phyloP scores from a whole-genome alignment of 1,139 yeast genomes.

The Saccharomyces hybrid region DNA sequence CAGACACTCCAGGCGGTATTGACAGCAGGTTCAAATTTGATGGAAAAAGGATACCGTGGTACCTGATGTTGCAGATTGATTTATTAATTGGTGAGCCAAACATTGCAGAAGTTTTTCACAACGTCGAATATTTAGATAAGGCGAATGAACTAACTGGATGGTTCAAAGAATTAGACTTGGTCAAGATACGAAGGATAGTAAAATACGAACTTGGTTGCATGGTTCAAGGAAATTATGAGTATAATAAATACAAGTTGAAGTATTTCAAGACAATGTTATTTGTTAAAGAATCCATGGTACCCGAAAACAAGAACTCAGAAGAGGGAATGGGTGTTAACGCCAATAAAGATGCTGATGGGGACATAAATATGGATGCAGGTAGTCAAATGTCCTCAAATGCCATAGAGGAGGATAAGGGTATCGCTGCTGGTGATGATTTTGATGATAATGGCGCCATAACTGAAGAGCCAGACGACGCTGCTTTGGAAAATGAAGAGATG shows the following conservation, averaged over 20 bases:
- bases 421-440: slow-evolving; percentile 26
- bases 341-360: slow-evolving; percentile 20
- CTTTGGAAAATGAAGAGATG: slow-evolving; percentile 25
- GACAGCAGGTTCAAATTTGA: slow-evolving; percentile 54
- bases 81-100: slow-evolving; percentile 63
- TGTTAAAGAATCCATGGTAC: slow-evolving; percentile 27
- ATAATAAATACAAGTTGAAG: slow-evolving; percentile 37
- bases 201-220: slow-evolving; percentile 63
- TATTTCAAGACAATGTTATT: slow-evolving; percentile 32
- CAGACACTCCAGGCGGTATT: slow-evolving; percentile 29
- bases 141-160: slow-evolving; percentile 64
- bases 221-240: slow-evolving; percentile 39
- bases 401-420: slow-evolving; percentile 12
- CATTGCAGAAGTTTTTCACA: slow-evolving; percentile 42
- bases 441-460: slow-evolving; percentile 32
- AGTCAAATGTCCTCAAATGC: background rate
- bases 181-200: slow-evolving; percentile 58
- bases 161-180: slow-evolving; percentile 57
- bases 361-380: slow-evolving; percentile 16
- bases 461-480: slow-evolving; percentile 32
- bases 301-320: slow-evolving; percentile 22
- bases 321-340: slow-evolving; percentile 24
- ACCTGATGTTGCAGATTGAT: slow-evolving; percentile 74
- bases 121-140: slow-evolving; percentile 35
- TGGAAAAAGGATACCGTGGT: slow-evolving; percentile 61